Evolutionary conservation across 768 basidiomycete species (phyloP).

Genomic region (Coprinopsis strossmayeri): DNA sequence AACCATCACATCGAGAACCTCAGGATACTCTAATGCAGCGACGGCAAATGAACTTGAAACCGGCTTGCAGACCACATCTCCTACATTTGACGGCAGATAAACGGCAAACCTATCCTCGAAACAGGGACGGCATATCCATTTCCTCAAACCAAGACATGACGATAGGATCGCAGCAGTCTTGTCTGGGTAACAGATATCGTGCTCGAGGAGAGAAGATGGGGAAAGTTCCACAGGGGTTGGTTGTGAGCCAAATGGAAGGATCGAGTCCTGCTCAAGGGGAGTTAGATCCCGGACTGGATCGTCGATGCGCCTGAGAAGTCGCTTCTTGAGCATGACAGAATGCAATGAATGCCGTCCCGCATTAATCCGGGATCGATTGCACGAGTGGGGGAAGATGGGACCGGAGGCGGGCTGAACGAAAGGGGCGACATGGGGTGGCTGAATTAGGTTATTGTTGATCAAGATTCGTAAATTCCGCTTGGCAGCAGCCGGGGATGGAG

Average conservation of each 20-base stretch:
- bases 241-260: constrained; percentile 37
- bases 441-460: constrained; percentile 39
- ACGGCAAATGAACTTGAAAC: constrained; percentile 52
- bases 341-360: constrained; percentile 32
- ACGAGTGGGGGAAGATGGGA: constrained; percentile 38
- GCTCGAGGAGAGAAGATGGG: constrained; percentile 18
- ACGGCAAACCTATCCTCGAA: constrained; percentile 67
- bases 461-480: constrained; percentile 34
- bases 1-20: constrained; percentile 57
- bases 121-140: constrained; percentile 68
- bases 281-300: constrained; percentile 22
- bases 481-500: constrained; percentile 23
- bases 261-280: constrained; percentile 35
- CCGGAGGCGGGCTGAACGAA: constrained; percentile 25
- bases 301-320: constrained; percentile 41
- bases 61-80: constrained; percentile 26
- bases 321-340: constrained; percentile 42
- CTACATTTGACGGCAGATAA: constrained; percentile 37
- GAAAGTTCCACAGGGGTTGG: constrained; percentile 18
- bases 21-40: constrained; percentile 67
- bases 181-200: constrained; percentile 27
- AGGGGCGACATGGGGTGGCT: constrained; percentile 39
- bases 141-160: constrained; percentile 52
- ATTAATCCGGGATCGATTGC: constrained; percentile 29
- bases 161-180: constrained; percentile 24